A percentile compares a stretch with the other conserved stretches of the same genome.
Conservation (phyloP, 2,329 filamentous ascomycete genomes). For the Clonostachys solani region DNA sequence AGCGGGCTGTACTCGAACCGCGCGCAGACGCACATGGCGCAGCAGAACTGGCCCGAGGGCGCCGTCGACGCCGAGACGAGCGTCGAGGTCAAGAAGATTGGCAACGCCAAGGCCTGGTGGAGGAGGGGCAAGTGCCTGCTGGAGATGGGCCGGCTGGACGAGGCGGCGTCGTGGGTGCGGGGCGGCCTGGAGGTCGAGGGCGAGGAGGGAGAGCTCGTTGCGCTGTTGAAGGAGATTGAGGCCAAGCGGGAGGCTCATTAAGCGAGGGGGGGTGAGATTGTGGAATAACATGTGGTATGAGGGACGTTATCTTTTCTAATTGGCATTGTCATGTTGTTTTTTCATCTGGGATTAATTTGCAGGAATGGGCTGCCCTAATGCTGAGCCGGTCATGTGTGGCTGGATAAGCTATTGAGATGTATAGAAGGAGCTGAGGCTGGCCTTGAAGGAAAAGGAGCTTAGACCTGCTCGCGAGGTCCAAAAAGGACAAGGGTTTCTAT, state of each 20-base stretch:
- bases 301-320: no score
- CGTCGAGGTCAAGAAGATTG: conserved; percentile 80
- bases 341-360: no score
- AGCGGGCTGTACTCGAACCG: conserved; percentile 78
- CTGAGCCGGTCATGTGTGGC: no score
- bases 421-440: no score
- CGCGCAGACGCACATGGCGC: conserved; percentile 83
- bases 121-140: conserved; percentile 76
- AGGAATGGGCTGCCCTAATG: no score
- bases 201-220: conserved; percentile 58
- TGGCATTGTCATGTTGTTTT: no score
- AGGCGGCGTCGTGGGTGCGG: conserved; percentile 76
- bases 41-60: conserved; percentile 78
- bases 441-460: no score
- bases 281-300: no score
- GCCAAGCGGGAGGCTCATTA: conserved; percentile 21
- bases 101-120: conserved; percentile 96
- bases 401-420: no score
- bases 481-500: no score
- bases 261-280: no score
- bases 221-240: conserved; percentile 61
- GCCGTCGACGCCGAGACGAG: conserved; percentile 84
- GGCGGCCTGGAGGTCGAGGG: conserved; percentile 80
- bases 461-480: no score
- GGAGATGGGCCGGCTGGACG: conserved; percentile 85